Evolutionary conservation across 352 stramenopile genomes (phyloP).

Genomic region (Globisporangium middletonii): DNA sequence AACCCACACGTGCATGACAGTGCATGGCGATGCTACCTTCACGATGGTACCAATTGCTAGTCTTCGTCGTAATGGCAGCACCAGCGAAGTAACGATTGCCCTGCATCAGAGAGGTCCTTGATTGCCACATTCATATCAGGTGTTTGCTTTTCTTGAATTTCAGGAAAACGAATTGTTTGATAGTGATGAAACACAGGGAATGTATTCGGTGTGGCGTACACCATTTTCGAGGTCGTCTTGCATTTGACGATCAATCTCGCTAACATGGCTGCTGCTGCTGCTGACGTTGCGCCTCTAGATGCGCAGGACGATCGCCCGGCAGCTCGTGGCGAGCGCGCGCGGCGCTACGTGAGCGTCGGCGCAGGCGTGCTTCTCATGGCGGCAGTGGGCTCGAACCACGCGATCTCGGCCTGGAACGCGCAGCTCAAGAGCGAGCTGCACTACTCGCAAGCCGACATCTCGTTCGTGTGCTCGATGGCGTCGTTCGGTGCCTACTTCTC

Average conservation of each 20-base stretch:
- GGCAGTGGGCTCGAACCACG: constrained; percentile 63
- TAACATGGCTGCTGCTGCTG: background rate
- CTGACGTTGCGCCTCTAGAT: background rate
- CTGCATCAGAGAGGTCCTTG: too few species aligned
- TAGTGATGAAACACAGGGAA: background rate
- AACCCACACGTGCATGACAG: too few species aligned
- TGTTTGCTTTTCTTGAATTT: background rate
- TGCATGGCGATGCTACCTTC: too few species aligned
- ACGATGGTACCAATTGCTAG: too few species aligned
- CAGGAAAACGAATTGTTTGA: background rate
- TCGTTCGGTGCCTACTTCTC: constrained; percentile 79
- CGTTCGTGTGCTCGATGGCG: constrained; percentile 69
- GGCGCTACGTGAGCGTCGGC: constrained; percentile 42
- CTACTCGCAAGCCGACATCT: constrained; percentile 72
- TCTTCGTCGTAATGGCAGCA: too few species aligned
- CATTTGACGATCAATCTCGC: too few species aligned
- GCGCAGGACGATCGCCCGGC: background rate
- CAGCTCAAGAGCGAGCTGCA: constrained; percentile 47
- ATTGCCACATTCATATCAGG: too few species aligned
- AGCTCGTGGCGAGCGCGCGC: constrained; percentile 10
- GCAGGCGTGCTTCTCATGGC: constrained; percentile 53
- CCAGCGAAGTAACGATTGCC: too few species aligned
- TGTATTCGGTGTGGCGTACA: background rate
- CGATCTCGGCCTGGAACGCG: constrained; percentile 74
- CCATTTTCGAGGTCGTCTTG: background rate